Base-by-base conservation (phyloP, 306 rosid genomes). In the Morella rubra region DNA sequence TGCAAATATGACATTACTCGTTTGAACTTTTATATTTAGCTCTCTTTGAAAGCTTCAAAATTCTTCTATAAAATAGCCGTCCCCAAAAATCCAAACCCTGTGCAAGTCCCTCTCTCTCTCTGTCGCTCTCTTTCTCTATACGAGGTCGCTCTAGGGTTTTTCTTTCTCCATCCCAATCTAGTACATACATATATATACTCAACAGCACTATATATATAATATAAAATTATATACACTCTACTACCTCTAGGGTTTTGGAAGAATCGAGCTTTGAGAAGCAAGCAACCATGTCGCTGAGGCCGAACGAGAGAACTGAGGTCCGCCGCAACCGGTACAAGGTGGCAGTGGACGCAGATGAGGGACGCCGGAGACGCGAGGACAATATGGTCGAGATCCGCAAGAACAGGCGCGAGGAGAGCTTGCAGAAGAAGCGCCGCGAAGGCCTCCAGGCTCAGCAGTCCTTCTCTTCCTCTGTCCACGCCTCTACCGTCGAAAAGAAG, bases 301-400 rank as follows among this genome's bases (percentile, higher is more conserved):
- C 98, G 0, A 91, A 74, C 86, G 87, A 90, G 16, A 91, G 95
- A 82, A 87, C 95, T 12, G 96, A 93, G 84, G 93, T 89, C 76
- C 98, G 98, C 80, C 95, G 98, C 75, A 93, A 89, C 93, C 83
- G 98, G 32, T 93, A 93, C 89, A 93, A 93, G 88, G 96, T 89
- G 71, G 88, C 95, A 7, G 98, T 93, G 40, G 96, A 91, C 68
- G 96, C 98, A 37, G 98, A 93, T 5, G 98, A 93, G 76, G 96
- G 98, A 15, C 98, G 98, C 69, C 87, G 98, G 49, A 52, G 98
- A 78, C 83, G 98, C 64, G 98, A 93, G 83, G 98, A 93, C 81
- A 89, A 91, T 75, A 84, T 91, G 93, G 98, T 91, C 13, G 98
- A 93, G 96, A 93, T 93, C 90, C 93, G 98, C 0, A 93, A 93